Conservation (phyloP, 805 yeast genomes). For the Cyberlindnera amylophila region DNA sequence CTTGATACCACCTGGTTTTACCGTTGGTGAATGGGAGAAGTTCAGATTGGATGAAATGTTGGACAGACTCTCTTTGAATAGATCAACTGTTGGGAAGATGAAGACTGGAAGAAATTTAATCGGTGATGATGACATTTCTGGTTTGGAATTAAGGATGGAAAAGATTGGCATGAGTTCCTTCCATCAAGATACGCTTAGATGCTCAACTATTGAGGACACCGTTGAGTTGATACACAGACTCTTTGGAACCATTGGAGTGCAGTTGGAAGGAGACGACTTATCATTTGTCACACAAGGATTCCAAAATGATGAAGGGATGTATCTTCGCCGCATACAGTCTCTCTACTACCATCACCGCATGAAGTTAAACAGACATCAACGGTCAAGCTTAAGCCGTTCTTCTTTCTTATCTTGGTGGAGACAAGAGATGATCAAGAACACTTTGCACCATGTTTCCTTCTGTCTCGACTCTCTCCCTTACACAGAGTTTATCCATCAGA, state of each 20-base stretch:
- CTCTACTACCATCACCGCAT: not conserved
- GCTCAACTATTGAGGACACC: conserved; percentile 1
- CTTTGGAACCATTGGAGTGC: conserved; percentile 4
- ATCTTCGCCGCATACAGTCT: not conserved
- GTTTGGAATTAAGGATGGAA: conserved; percentile 1
- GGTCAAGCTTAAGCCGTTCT: not conserved
- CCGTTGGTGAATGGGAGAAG: conserved; percentile 4
- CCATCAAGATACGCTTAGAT: not conserved
- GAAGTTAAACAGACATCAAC: not conserved
- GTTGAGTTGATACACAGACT: conserved; percentile 1
- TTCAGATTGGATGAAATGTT: conserved; percentile 1
- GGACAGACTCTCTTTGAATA: not conserved
- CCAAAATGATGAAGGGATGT: not conserved
- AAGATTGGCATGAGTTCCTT: conserved; percentile 5
- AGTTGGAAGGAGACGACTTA: not conserved
- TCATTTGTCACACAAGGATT: conserved; percentile 1
- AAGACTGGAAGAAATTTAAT: conserved; percentile 2
- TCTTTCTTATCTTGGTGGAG: conserved; percentile 6
- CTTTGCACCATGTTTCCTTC: not conserved
- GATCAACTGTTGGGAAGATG: not conserved
- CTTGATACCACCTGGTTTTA: conserved; percentile 6
- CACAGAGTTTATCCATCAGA: not conserved
- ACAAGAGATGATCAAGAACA: not conserved
- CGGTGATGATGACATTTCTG: not conserved
- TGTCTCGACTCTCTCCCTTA: not conserved